A percentile compares a stretch with the other conserved stretches of the same genome.
phyloP scores from a whole-genome alignment of 2,329 filamentous ascomycete species.

The Plectosphaerella plurivora region DNA sequence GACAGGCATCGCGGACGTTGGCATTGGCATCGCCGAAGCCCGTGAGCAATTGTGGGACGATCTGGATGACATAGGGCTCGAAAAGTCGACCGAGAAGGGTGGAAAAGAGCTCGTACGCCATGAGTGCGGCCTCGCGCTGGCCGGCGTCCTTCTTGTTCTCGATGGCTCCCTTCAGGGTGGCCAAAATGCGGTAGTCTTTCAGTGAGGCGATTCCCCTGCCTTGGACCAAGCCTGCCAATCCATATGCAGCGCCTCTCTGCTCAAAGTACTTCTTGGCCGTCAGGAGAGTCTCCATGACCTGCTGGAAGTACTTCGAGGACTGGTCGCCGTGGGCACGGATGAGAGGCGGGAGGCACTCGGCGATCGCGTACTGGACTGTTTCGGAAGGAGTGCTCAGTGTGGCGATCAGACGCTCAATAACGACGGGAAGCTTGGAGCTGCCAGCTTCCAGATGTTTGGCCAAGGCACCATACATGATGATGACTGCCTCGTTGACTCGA shows the following conservation, averaged over 20 bases:
- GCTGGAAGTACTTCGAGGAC: constrained; percentile 72
- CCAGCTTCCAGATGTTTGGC: constrained; percentile 80
- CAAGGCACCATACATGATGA: constrained; percentile 93
- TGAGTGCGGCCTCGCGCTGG: constrained; percentile 80
- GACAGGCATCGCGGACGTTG: constrained; percentile 87
- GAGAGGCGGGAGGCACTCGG: constrained; percentile 89
- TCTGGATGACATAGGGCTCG: constrained; percentile 94
- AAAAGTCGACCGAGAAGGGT: constrained; percentile 83
- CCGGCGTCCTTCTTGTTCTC: constrained; percentile 94
- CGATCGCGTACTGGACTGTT: constrained; percentile 93
- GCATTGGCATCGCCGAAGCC: constrained; percentile 86
- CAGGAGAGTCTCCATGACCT: constrained; percentile 77
- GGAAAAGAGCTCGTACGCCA: constrained; percentile 88
- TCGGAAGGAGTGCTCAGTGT: constrained; percentile 94
- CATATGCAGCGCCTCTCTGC: constrained; percentile 90
- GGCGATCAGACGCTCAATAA: constrained; percentile 78
- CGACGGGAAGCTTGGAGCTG: constrained; percentile 82
- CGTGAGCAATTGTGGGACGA: constrained; percentile 83
- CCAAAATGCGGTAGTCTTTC: constrained; percentile 81
- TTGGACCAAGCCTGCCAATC: constrained; percentile 81
- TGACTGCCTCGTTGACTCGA: constrained; percentile 91
- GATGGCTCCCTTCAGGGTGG: constrained; percentile 72
- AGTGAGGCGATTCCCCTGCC: constrained; percentile 82
- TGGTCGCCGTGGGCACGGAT: constrained; percentile 76
- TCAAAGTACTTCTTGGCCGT: constrained; percentile 88